Percentiles rank a stretch among this genome's conserved stretches.
Conservation (phyloP, 1,284 basidiomycete species). For the Phenoliferia sp. region DNA sequence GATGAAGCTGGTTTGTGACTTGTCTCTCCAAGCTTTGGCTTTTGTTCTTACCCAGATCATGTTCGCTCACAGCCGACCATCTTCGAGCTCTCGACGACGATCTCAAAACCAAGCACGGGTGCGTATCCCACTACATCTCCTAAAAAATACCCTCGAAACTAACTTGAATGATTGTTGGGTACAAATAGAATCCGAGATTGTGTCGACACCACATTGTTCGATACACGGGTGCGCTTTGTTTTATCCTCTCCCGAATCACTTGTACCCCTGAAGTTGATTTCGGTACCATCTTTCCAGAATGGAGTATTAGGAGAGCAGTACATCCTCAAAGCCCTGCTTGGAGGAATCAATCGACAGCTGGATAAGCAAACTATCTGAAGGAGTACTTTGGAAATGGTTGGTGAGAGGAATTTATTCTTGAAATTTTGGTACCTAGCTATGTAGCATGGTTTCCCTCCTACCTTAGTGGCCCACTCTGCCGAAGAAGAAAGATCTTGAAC, state of each 20-base stretch:
- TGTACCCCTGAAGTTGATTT: neutral
- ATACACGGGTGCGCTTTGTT: neutral
- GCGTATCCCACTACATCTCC: slow-evolving; percentile 4
- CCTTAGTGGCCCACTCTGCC: too few species aligned
- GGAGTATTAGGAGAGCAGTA: slow-evolving; percentile 6
- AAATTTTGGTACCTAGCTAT: too few species aligned
- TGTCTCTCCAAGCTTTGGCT: too few species aligned
- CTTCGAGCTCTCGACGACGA: slow-evolving; percentile 33
- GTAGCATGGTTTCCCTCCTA: too few species aligned
- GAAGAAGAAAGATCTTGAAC: too few species aligned
- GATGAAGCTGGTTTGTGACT: slow-evolving; percentile 12
- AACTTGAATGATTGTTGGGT: neutral
- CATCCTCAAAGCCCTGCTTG: slow-evolving; percentile 22
- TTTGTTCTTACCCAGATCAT: neutral
- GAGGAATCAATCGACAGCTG: slow-evolving; percentile 6
- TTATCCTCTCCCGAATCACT: neutral
- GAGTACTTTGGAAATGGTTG: too few species aligned
- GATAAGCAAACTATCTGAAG: neutral
- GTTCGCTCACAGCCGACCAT: slow-evolving; percentile 3
- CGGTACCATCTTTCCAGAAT: neutral
- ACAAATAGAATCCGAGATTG: slow-evolving; percentile 24
- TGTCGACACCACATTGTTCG: slow-evolving; percentile 33
- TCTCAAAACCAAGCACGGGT: slow-evolving; percentile 24
- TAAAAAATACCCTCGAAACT: neutral
- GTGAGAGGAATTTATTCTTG: too few species aligned